Base-by-base conservation (phyloP, 495 filamentous ascomycete genomes). In the Parmelia sp. region DNA sequence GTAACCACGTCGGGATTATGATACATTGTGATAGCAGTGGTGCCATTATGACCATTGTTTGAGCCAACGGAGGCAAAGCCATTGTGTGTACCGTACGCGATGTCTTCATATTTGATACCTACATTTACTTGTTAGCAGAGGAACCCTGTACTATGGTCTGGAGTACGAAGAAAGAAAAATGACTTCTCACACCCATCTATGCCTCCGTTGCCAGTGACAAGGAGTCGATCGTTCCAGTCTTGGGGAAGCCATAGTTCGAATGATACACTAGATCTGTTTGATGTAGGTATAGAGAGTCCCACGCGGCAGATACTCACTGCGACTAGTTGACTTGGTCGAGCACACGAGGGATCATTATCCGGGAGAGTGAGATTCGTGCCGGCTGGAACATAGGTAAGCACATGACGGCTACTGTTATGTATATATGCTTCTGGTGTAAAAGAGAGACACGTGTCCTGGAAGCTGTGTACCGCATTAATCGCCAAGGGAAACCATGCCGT, bases 191-290 rank as follows among this genome's bases (percentile, higher is more conserved):
- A 84, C 14, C 83, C 83, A 61, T 76, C 77, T 35, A 83, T 74
- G 31, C 83, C 84, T 8, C 82, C 82, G 65, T 85, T 85, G 4
- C 84, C 84, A 0, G 83, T 85, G 14, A 76, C 75, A 49, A 84
- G 55, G 66, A 84, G 81, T 8, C 82, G 76, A 11, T 80, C 78
- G 35, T 73, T 76, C 67, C 79, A 86, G 17, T 78, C 67, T 9
- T 74, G 51, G 36, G 85, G 86, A 29, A 88, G 73, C 83, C 83
- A 88, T 21, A 80, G 74, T 70, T 87, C 83, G 47, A 85, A 72
- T 4, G 75, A 80, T 47, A 86, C 81, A 36, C 79, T 75, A 29
- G 81, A 83, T 53, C 71, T 74, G 58, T 77, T 70, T 27, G 82
- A 84, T 0, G 84, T 87, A 1, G 77, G 64, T 12, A 87, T 79